Percentiles rank a stretch among this genome's conserved stretches.
Conservation (phyloP, 805 yeast species). For the Saturnispora sekii region DNA sequence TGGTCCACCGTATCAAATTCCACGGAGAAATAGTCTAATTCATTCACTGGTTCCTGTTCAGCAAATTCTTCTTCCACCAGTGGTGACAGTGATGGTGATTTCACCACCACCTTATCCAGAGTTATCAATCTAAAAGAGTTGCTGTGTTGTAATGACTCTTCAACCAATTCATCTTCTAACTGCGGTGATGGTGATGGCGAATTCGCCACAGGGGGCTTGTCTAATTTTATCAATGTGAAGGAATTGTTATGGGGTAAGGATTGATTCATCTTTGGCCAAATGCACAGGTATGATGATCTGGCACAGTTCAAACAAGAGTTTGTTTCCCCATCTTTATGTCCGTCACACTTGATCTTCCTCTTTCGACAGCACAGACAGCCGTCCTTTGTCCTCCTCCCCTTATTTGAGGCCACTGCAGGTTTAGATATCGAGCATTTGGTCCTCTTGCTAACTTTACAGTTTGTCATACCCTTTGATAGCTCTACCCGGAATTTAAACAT, state of each 20-base stretch:
- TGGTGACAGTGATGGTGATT: no score
- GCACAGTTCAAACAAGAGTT: slow-evolving; percentile 14
- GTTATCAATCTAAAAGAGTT: no score
- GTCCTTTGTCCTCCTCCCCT: slow-evolving; percentile 8
- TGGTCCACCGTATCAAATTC: no score
- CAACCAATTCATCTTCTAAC: no score
- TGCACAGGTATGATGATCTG: slow-evolving; percentile 10
- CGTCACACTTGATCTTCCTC: slow-evolving; percentile 21
- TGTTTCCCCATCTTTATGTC: slow-evolving; percentile 11
- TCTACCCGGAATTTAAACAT: no score
- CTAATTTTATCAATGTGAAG: slow-evolving; percentile 14
- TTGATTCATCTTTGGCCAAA: slow-evolving; percentile 15
- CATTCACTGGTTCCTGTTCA: no score
- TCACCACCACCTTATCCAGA: no score
- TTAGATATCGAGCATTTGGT: not conserved
- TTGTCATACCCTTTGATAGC: no score
- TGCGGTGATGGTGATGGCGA: no score
- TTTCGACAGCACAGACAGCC: slow-evolving; percentile 24
- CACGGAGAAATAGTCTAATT: no score
- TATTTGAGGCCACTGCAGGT: not conserved
- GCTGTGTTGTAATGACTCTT: no score
- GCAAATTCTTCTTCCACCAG: no score
- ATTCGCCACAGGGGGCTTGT: not conserved
- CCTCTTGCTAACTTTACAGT: not conserved
- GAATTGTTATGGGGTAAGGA: slow-evolving; percentile 13